Conservation (phyloP, 148 eudicot species). For the Fagopyrum esculentum region DNA sequence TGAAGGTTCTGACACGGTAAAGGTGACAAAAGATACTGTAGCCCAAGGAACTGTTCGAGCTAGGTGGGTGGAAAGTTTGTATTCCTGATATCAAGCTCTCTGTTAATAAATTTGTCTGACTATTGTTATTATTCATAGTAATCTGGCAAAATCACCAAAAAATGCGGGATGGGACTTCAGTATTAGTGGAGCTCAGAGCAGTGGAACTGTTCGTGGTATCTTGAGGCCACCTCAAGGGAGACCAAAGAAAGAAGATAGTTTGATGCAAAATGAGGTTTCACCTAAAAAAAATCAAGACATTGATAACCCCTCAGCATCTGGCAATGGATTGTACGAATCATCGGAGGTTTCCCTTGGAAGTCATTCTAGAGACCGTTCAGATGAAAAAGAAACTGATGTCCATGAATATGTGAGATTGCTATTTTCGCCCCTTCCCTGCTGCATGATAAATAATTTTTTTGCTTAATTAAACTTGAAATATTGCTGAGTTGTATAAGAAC, state of each 20-base stretch:
- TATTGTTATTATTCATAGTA: conserved; percentile 27
- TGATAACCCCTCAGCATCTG: conserved; percentile 46
- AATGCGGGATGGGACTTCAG: conserved; percentile 52
- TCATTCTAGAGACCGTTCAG: conserved; percentile 43
- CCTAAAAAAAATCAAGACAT: conserved; percentile 43
- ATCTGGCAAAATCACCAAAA: conserved; percentile 34
- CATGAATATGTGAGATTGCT: conserved; percentile 43
- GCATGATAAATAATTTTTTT: background rate
- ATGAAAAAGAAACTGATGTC: conserved; percentile 33
- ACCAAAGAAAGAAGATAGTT: conserved; percentile 58
- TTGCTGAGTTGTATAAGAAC: background rate
- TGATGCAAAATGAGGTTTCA: conserved; percentile 28
- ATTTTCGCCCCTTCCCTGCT: conserved; percentile 9
- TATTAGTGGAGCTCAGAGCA: conserved; percentile 35
- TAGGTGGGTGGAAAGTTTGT: conserved; percentile 43
- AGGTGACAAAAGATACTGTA: conserved; percentile 52
- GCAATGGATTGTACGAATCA: conserved; percentile 44
- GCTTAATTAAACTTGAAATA: background rate
- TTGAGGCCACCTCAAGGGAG: conserved; percentile 76
- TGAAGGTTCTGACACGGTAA: conserved; percentile 79
- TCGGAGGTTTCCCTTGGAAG: conserved; percentile 51
- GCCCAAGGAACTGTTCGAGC: conserved; percentile 56
- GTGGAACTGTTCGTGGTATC: conserved; percentile 60
- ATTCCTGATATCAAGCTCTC: background rate
- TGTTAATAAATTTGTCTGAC: conserved; percentile 22